Evolutionary conservation across 345 rosid species (phyloP).

Genomic region (Syzygium jambos): DNA sequence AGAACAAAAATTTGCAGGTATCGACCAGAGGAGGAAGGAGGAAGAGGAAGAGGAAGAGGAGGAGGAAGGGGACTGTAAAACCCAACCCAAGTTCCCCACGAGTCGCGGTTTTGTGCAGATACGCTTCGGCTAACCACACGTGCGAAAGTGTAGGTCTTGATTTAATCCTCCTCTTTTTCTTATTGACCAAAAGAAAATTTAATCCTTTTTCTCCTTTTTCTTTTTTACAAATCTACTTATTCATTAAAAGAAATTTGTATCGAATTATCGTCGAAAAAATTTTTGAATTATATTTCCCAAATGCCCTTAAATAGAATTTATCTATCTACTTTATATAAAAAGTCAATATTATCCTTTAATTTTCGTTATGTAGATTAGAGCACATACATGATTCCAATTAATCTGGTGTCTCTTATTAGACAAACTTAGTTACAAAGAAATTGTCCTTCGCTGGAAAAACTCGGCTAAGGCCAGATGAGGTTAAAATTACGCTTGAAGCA

Average conservation of each 20-base stretch:
- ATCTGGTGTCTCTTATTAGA: background rate
- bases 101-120: background rate
- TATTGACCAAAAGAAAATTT: too few relatives aligned
- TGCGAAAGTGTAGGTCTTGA: background rate
- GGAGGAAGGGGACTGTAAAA: background rate
- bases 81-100: background rate
- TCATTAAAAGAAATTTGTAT: too few relatives aligned
- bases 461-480: background rate
- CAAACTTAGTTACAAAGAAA: background rate
- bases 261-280: too few relatives aligned
- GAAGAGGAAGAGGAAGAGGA: background rate
- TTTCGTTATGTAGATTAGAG: background rate
- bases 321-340: background rate
- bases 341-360: background rate
- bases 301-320: background rate
- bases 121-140: background rate
- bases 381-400: background rate
- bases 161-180: background rate
- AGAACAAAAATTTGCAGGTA: background rate
- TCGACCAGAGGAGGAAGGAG: background rate
- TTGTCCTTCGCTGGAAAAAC: background rate
- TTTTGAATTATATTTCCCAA: background rate
- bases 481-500: background rate
- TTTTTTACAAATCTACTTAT: too few relatives aligned
- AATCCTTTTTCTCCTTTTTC: too few relatives aligned